Base-by-base conservation (phyloP, 2,329 filamentous ascomycete species). In the Aspergillus ustus region DNA sequence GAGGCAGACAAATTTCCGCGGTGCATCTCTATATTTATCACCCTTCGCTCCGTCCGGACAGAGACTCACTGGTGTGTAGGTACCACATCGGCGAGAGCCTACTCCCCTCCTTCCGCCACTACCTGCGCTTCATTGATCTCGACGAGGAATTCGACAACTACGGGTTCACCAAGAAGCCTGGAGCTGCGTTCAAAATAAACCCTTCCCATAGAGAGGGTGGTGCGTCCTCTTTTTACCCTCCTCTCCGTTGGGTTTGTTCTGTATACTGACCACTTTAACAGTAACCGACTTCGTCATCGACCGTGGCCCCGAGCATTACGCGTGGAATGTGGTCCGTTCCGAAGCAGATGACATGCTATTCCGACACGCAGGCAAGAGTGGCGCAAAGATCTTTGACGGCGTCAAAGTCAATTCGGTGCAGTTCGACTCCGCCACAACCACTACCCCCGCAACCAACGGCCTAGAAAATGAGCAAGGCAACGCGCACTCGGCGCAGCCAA, bases 91-190 rank as follows among this genome's bases (percentile, higher is more conserved):
- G 76, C 9, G 76, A 78, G 57, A 77, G 74, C 56, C 73, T 77
- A 66, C 64, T 78, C 6, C 65, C 75, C 7, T 76, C 75, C 1
- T 72, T 82, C 28, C 77, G 81, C 2, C 72, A 80, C 52, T 79
- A 81, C 44, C 66, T 83, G 2, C 67, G 74, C 15, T 83, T 83
- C 59, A 78, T 83, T 45, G 81, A 82, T 51, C 63, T 78, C 0
- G 75, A 83, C 34, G 56, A 59, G 4, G 59, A 37, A 8, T 62
- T 50, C n/a, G 29, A 34, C 9, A 37, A 49, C 11, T 43, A 59
- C 46, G 60, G 60, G 8, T 62, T 62, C 28, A 51, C 28, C 9
- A 31, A 37, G 34, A 37, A 37, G 34, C 34, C 34, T 13, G 34
- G 34, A 3, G 34, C 34, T 2, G 34, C 34, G 34, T 37, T 37